Conservation (phyloP, 306 rosid species). For the Trifolium repens region DNA sequence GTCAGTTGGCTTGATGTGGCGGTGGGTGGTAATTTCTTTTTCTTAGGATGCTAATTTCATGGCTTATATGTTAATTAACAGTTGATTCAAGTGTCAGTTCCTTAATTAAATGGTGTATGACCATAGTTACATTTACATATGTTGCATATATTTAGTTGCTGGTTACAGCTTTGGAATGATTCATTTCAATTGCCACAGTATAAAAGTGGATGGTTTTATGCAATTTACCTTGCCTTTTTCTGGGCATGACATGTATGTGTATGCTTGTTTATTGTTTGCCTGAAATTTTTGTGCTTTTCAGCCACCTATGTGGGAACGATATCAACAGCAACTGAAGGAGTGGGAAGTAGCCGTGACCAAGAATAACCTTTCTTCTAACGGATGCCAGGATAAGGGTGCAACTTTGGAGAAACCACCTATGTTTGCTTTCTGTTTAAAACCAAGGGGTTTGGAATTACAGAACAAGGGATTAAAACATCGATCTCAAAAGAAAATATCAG, state of each 20-base stretch:
- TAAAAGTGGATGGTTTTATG: constrained; percentile 14
- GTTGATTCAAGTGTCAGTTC: constrained; percentile 24
- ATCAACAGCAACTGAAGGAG: constrained; percentile 70
- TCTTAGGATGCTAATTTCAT: constrained; percentile 4
- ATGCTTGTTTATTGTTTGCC: constrained; percentile 18
- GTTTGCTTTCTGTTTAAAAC: constrained; percentile 96
- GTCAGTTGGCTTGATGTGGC: constrained; percentile 15
- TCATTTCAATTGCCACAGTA: constrained; percentile 2
- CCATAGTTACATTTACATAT: background rate
- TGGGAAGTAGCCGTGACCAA: constrained; percentile 78
- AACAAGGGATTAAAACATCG: constrained; percentile 86
- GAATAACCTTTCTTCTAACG: constrained; percentile 52
- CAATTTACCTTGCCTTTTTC: constrained; percentile 31
- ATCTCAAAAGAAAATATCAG: constrained; percentile 73
- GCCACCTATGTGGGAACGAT: constrained; percentile 89
- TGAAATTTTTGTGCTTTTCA: constrained; percentile 49
- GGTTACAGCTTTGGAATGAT: constrained; percentile 17
- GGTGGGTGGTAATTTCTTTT: constrained; percentile 28
- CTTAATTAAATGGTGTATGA: constrained; percentile 3
- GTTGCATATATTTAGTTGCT: background rate
- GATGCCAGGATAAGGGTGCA: constrained; percentile 56
- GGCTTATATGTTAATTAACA: background rate
- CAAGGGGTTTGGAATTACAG: constrained; percentile 82
- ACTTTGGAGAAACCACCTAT: constrained; percentile 82
- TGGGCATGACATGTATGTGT: constrained; percentile 9